Percentiles rank a stretch among this genome's conserved stretches.
Evolutionary conservation across 306 rosid species (phyloP).

Genomic region (Lathyrus tuberosus): DNA sequence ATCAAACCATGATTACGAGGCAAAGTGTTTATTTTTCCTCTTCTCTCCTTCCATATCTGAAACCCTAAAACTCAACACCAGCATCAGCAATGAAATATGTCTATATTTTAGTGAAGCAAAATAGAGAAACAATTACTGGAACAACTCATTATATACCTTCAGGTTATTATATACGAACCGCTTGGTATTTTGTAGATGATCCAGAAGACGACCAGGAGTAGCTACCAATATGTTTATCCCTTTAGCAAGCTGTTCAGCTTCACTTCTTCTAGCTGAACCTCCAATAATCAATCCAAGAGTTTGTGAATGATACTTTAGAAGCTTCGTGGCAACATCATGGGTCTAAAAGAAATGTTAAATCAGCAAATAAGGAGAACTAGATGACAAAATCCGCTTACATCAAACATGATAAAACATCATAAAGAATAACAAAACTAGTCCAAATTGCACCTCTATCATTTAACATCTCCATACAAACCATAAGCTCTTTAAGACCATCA

Average conservation of each 20-base stretch:
- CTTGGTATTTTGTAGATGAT: constrained; percentile 89
- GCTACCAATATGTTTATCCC: constrained; percentile 83
- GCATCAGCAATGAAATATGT: not conserved
- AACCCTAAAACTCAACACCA: not conserved
- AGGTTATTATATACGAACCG: constrained; percentile 70
- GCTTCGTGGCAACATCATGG: constrained; percentile 86
- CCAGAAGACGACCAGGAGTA: constrained; percentile 97
- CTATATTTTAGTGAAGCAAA: not conserved
- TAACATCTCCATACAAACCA: not conserved
- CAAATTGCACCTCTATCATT: not conserved
- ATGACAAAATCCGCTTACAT: not conserved
- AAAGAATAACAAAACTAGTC: not conserved
- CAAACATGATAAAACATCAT: not conserved
- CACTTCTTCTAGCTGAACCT: constrained; percentile 77
- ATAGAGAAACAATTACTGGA: not conserved
- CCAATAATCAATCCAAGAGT: constrained; percentile 86
- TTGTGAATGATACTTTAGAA: constrained; percentile 91
- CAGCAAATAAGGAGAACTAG: constrained; percentile 15
- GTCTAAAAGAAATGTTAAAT: constrained; percentile 51
- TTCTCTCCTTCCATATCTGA: not conserved
- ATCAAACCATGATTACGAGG: not conserved
- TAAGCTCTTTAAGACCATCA: not conserved
- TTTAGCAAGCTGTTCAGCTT: constrained; percentile 82
- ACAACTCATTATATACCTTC: constrained; percentile 56
- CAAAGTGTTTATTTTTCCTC: not conserved